These are phyloP conservation scores for Colletotrichum horii DNA, from an alignment of 2,329 filamentous ascomycete species.

Conservation along the genomic window DNA sequence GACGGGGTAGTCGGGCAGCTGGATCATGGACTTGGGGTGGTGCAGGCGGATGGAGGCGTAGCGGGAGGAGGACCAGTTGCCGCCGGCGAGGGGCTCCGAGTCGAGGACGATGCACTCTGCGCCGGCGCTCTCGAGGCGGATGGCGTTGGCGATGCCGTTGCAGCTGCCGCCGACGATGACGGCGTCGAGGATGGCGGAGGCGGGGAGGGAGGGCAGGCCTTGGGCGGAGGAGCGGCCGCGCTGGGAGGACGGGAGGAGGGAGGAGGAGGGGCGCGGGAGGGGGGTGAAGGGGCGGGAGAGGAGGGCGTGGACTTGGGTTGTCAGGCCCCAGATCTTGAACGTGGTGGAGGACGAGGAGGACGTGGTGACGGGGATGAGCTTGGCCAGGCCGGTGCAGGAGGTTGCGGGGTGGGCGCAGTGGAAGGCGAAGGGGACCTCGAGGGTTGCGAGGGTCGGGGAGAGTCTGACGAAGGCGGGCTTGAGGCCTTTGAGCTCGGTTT, in stretches of 20 bases:
- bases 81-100: background rate
- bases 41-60: constrained; percentile 5
- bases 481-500: background rate
- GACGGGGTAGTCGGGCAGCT: constrained; percentile 8
- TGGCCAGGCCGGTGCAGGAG: background rate
- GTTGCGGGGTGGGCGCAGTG: background rate
- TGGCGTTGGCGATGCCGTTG: constrained; percentile 9
- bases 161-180: constrained; percentile 11
- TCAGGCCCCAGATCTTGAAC: background rate
- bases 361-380: background rate
- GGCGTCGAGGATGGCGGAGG: background rate
- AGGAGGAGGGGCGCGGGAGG: background rate
- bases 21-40: background rate
- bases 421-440: constrained; percentile 9
- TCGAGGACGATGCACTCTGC: background rate
- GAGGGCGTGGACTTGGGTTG: background rate
- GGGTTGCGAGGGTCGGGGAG: background rate
- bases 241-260: background rate
- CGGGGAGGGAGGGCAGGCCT: background rate
- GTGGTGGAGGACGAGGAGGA: background rate
- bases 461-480: background rate
- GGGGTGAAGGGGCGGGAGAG: background rate
- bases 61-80: constrained; percentile 1
- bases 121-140: background rate
- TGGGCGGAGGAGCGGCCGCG: background rate